Percentiles rank a stretch among this genome's conserved stretches.
Conservation (phyloP, 179 eudicot species). For the Drosera spatulata region DNA sequence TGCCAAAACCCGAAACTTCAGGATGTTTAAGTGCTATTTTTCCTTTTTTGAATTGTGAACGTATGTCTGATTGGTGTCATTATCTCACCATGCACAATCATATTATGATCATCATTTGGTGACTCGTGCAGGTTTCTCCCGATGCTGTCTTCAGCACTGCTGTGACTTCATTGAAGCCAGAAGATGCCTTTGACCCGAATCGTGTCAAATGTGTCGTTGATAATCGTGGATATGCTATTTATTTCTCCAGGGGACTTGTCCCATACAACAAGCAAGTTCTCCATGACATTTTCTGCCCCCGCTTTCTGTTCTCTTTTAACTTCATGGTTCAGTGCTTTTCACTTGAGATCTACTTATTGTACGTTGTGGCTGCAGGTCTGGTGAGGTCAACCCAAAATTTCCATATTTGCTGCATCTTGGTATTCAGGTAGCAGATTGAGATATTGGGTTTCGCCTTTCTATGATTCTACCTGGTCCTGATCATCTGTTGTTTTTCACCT, state of each 20-base stretch:
- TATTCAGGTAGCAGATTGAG: conserved; percentile 50
- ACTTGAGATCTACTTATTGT: no score
- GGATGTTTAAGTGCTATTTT: no score
- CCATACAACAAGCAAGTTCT: conserved; percentile 73
- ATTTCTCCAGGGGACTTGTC: conserved; percentile 89
- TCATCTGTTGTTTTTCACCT: no score
- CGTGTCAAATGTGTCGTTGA: conserved; percentile 91
- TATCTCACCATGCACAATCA: no score
- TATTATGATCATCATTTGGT: background rate
- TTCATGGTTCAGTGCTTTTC: background rate
- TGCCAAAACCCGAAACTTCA: no score
- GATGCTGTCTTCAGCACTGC: conserved; percentile 99
- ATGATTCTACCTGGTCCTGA: no score
- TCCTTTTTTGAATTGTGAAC: no score
- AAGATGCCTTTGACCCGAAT: conserved; percentile 87
- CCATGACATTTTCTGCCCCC: background rate
- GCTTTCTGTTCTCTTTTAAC: background rate
- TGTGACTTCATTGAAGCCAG: conserved; percentile 75
- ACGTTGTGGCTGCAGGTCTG: conserved; percentile 89
- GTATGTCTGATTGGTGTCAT: no score
- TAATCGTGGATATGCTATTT: conserved; percentile 77
- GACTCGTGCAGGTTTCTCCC: conserved; percentile 56
- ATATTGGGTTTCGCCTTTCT: no score
- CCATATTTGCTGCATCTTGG: conserved; percentile 93
- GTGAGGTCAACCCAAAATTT: conserved; percentile 64